Conservation (phyloP, 2,329 filamentous ascomycete species). For the Arthrobotrys conoides region DNA sequence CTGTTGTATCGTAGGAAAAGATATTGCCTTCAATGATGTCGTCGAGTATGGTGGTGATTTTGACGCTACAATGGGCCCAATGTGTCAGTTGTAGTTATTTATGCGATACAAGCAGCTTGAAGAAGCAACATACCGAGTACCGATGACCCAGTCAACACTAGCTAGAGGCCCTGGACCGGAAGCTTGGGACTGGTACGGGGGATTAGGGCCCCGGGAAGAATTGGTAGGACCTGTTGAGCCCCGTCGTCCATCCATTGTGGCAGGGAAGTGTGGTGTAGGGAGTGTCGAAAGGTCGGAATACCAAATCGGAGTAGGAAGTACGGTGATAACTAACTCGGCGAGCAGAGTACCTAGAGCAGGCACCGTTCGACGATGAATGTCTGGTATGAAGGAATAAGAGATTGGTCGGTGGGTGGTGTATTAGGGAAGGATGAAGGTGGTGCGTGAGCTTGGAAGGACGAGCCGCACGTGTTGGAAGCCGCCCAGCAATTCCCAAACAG, state of each 20-base stretch:
- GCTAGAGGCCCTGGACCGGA: slow-evolving; percentile 59
- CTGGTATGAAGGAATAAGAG: background rate
- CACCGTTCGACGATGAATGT: background rate
- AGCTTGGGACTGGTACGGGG: slow-evolving; percentile 50
- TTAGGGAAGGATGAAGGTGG: background rate
- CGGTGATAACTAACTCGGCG: background rate
- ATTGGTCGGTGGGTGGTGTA: slow-evolving; percentile 9
- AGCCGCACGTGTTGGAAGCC: slow-evolving; percentile 23
- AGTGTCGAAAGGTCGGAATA: slow-evolving; percentile 20
- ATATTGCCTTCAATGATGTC: slow-evolving; percentile 64
- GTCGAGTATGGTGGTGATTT: slow-evolving; percentile 64
- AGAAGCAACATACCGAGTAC: slow-evolving; percentile 61
- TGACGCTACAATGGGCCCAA: slow-evolving; percentile 57
- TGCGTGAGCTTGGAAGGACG: slow-evolving; percentile 1
- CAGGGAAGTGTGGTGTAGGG: background rate
- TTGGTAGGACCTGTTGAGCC: slow-evolving; percentile 61
- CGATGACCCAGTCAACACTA: slow-evolving; percentile 63
- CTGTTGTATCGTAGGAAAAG: slow-evolving; percentile 64
- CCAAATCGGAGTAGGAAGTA: background rate
- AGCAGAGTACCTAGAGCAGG: background rate
- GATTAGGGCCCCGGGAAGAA: slow-evolving; percentile 53
- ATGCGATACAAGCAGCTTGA: background rate
- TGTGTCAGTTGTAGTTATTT: slow-evolving; percentile 6
- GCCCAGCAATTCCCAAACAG: slow-evolving; percentile 9
- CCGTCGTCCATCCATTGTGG: slow-evolving; percentile 61